Evolutionary conservation across 257 asterid genomes (phyloP), one percentile per base, ranked within the genome.

Genomic region (Rehmannia glutinosa): DNA sequence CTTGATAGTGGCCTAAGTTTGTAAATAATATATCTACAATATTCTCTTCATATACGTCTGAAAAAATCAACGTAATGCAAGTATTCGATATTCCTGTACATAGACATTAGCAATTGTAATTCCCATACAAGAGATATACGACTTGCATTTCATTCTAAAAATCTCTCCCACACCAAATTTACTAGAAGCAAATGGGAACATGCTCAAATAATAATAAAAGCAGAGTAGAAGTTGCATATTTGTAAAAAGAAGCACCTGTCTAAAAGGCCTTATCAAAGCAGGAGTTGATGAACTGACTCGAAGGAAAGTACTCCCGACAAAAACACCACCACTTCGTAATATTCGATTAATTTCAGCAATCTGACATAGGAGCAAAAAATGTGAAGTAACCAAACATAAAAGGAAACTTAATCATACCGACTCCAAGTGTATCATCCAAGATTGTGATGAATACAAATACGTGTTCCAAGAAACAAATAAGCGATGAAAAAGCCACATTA

Each of bases 301-400:
- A 73, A 90, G 95, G 82, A 93, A 90, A 69, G 97, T 90, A 66
- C 80, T 88, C 19, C 96, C 99, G 36, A 93, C 97, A 73, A 90
- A 93, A 45, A 88, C 72, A 47, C 99, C 97, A 68, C 95, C 96
- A 73, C 96, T 88, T 70, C 82, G 77, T 71, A 93, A 74, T 68
- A 93, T 78, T 46, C 96, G 86, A 61, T 88, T 90, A 47, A 93
- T 93, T 62, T 93, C 99, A 72, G 99, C 97, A 60, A 93, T 59
- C 99, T 93, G 80, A 13, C 52, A 73, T 3, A 47, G 11, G 72
- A 71, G 41, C 16, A 64, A 27, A 75, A n/a, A n/a, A 41, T 32
- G 15, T 5, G 42, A 4, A 27, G 51, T 35, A 35, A 64, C 58
- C 23, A 45, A 11, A 68, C 5, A 54, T 25, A 36, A 59, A 56